Base-by-base conservation (phyloP, 169 alveolate species). In the Plasmodium fragile region DNA sequence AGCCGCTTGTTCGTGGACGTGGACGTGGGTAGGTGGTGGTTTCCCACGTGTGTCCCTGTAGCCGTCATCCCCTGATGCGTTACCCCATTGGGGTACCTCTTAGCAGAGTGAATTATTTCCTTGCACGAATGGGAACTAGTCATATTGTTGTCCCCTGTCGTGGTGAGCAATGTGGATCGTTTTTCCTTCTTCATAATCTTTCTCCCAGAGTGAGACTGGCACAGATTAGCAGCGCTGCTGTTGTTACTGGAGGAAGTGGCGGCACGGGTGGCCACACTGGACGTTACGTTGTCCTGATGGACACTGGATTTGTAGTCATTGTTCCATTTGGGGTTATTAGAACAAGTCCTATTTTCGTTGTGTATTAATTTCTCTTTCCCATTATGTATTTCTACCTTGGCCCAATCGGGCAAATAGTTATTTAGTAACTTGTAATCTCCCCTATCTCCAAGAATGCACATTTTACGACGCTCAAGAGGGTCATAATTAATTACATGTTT, bases 391-490 rank as follows among this genome's bases (percentile, higher is more conserved):
- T 83, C 96, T 10, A 80, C 93, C 39, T 89, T 94, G 52, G 93
- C 92, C 87, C 92, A 93, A 43, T 94, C 90, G 16, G 95, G 94
- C 18, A 93, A 39, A 32, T 82, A 82, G 7, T 41, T 78, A 16
- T 92, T 82, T 34, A 91, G 71, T 41, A 84, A 95, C 55, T 90
- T 92, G 69, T 73, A 81, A 8, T 82, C 96, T 25, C 96, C 95
- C 81, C 92, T 79, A n/a, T 93, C 95, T 43, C 89, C 83, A 22
- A 91, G 93, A 75, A 93, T 92, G 65, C 92, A 95, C 41, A 79
- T 39, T 73, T 71, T 95, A 45, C 98, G 95, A 71, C 98, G 92
- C 22, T 96, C 98, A 13, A 94, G 95, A n/a, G 98, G 97, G 80
- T 97, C 98, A 87, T 96, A 96, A 43, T 89, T 89, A 78, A 80